Evolutionary conservation across 768 basidiomycete species (phyloP), one percentile per base, ranked within the genome.

Genomic region (Suillus paluster): DNA sequence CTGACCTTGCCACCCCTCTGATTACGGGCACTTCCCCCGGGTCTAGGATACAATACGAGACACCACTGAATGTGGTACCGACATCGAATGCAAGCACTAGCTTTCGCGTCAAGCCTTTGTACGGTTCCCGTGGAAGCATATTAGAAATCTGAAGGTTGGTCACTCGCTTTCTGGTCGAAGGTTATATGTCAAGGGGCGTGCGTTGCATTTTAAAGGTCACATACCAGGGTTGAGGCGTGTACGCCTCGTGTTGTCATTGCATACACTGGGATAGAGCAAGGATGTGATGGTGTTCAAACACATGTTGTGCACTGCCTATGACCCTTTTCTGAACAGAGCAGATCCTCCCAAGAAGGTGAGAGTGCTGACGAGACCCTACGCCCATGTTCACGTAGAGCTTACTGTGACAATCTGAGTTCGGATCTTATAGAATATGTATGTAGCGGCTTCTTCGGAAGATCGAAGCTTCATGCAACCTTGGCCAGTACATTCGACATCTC

Each of bases 11-110:
- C 25, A 73, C 73, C 1, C 70, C 63, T 36, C 38, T 61, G 39
- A 69, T 49, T 33, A 68, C 45, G 2, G 71, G 72, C 33, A 66
- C 64, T 42, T 74, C 68, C 8, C 71, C 75, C 36, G 74, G 73
- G 54, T 67, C 66, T 17, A 75, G 73, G 41, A 75, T 67, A 42
- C 70, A 66, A 62, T 84, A 84, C 0, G 80, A 81, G 10, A 84
- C 73, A 5, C 82, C 82, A 39, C 83, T 84, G 50, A 71, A 83
- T 3, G 82, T 85, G 1, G 81, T 85, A 8, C 84, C 84, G 2
- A 85, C 68, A 59, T 86, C 84, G 38, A 86, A 81, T 0, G 82
- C 82, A 27, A 85, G 63, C 4, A 84, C 78, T 6, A 85, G 71
- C 60, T 79, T 79, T 64, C 81, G 75, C n/a, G 66, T 63, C 0